Evolutionary conservation across 1,139 yeast genomes (phyloP).

Genomic region (Suhomyces yuchorum): DNA sequence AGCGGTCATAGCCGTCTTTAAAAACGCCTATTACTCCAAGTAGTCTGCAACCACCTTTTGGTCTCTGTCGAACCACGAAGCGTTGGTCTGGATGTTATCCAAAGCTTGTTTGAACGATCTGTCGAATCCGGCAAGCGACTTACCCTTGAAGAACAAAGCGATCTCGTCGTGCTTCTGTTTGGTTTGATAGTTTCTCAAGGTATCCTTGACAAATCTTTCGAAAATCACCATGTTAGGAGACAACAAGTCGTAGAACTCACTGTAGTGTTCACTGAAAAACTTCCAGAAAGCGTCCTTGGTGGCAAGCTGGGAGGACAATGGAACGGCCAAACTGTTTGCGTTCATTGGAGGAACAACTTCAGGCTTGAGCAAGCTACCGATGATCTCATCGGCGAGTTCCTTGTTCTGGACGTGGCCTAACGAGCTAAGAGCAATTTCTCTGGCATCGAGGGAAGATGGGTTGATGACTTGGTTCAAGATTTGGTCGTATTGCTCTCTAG

Average conservation of each 20-base stretch:
- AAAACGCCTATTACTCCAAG: constrained; percentile 24
- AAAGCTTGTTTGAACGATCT: constrained; percentile 58
- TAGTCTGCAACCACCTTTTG: constrained; percentile 28
- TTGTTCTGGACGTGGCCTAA: constrained; percentile 56
- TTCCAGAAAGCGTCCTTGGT: constrained; percentile 57
- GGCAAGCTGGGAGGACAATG: constrained; percentile 53
- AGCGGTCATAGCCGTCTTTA: too few species aligned
- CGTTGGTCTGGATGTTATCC: constrained; percentile 52
- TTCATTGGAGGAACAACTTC: constrained; percentile 68
- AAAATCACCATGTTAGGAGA: constrained; percentile 61
- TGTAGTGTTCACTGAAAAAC: constrained; percentile 58
- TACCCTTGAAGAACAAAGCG: constrained; percentile 51
- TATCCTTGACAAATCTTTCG: constrained; percentile 61
- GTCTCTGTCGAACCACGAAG: constrained; percentile 50
- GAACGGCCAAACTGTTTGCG: constrained; percentile 56
- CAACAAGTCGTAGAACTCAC: constrained; percentile 46
- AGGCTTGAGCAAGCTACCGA: constrained; percentile 43
- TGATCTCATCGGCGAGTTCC: constrained; percentile 37
- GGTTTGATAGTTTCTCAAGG: constrained; percentile 52
- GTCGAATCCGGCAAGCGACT: constrained; percentile 62
- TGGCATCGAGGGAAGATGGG: constrained; percentile 67
- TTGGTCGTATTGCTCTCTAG: constrained; percentile 46
- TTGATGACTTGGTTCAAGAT: constrained; percentile 51
- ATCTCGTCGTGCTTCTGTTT: constrained; percentile 47
- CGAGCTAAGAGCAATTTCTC: constrained; percentile 65